These are phyloP conservation scores for Cytospora paraplurivora DNA, from an alignment of 2,329 filamentous ascomycete species.

Conservation along the genomic window DNA sequence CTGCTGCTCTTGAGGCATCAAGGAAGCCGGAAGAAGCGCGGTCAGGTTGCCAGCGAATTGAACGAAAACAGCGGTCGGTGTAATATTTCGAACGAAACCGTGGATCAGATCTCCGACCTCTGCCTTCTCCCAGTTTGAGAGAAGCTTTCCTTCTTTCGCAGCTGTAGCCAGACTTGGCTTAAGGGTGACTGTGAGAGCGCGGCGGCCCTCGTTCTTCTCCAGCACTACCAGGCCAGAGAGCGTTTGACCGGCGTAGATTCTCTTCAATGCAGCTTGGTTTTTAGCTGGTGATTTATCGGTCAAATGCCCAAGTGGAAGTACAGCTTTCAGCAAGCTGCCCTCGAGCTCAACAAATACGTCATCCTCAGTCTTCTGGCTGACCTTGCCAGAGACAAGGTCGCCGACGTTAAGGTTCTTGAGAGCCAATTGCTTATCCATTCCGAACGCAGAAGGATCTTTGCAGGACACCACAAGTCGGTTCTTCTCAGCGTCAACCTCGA, in stretches of 20 bases:
- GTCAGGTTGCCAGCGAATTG: constrained; percentile 79
- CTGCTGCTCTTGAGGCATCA: constrained; percentile 71
- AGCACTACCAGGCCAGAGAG: constrained; percentile 81
- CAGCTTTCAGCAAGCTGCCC: constrained; percentile 73
- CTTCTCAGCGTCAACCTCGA: constrained; percentile 73
- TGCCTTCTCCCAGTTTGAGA: constrained; percentile 72
- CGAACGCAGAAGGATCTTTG: constrained; percentile 82
- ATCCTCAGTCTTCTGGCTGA: constrained; percentile 78
- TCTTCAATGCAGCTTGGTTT: constrained; percentile 74
- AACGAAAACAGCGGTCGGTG: constrained; percentile 79
- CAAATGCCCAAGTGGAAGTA: constrained; percentile 75
- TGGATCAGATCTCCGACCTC: constrained; percentile 68
- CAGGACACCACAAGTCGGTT: constrained; percentile 84
- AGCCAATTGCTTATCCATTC: constrained; percentile 72
- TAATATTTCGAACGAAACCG: constrained; percentile 86
- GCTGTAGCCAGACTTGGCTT: constrained; percentile 82
- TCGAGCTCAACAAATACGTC: constrained; percentile 76
- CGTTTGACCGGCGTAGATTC: constrained; percentile 81
- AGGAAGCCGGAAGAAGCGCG: constrained; percentile 77
- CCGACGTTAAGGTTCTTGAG: constrained; percentile 75
- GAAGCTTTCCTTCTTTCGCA: constrained; percentile 68
- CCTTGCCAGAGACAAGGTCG: constrained; percentile 73
- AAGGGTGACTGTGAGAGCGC: constrained; percentile 74
- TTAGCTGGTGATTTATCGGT: constrained; percentile 83
- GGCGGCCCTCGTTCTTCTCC: constrained; percentile 79